phyloP scores from a whole-genome alignment of 2,329 filamentous ascomycete genomes.

The Plenodomus tracheiphilus region DNA sequence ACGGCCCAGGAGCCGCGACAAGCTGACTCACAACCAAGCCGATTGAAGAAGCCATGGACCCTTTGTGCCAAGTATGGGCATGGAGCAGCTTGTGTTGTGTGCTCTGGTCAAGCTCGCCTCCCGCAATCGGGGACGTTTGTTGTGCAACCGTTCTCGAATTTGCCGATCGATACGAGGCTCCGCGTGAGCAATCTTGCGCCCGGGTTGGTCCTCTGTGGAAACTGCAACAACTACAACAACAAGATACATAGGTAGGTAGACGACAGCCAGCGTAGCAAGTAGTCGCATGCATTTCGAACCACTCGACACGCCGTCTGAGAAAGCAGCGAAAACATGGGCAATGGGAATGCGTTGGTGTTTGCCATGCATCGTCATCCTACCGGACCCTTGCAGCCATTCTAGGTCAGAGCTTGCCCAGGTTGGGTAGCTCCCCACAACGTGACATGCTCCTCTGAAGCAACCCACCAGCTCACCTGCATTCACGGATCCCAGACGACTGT shows the following conservation, averaged over 20 bases:
- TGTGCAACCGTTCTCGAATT: slow-evolving; percentile 10
- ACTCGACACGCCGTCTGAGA: no score
- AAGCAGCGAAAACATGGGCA: no score
- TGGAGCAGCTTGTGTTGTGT: not conserved
- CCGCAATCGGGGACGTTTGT: not conserved
- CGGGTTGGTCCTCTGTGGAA: no score
- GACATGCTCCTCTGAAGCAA: slow-evolving; percentile 17
- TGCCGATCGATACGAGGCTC: not conserved
- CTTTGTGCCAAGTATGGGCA: not conserved
- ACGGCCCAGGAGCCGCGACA: no score
- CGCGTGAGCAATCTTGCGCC: no score
- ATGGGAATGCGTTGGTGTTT: no score
- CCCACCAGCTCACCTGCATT: not conserved
- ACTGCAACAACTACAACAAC: no score
- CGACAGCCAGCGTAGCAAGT: no score
- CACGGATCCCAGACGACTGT: not conserved
- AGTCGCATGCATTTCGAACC: no score
- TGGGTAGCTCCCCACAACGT: slow-evolving; percentile 12
- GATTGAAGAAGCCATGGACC: not conserved
- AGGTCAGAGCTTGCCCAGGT: slow-evolving; percentile 12
- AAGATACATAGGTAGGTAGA: no score
- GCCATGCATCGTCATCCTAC: slow-evolving; percentile 13
- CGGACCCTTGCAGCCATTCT: slow-evolving; percentile 20
- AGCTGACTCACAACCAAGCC: not conserved
- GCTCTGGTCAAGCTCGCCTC: slow-evolving; percentile 1